A percentile compares a stretch with the other conserved stretches of the same genome.
These are phyloP conservation scores for Microcos paniculata DNA, from an alignment of 345 rosid species.

Conservation along the genomic window DNA sequence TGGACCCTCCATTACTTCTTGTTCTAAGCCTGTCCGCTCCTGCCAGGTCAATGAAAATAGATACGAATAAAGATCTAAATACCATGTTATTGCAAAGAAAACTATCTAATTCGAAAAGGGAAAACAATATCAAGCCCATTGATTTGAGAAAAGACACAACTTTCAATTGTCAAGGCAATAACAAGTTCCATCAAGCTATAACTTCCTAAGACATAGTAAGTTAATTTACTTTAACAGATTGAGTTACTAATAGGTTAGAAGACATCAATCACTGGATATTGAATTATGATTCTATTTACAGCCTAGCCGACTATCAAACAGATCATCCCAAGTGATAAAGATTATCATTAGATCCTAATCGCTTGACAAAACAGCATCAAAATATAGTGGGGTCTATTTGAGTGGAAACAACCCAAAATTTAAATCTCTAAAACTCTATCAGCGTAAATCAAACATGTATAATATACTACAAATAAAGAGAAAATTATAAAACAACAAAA, in stretches of 20 bases:
- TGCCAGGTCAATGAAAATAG: constrained; percentile 40
- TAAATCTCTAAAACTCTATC: constrained; percentile 7
- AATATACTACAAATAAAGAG: neutral
- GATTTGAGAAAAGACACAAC: neutral
- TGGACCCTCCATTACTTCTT: constrained; percentile 63
- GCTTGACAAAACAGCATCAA: constrained; percentile 16
- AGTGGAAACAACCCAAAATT: constrained; percentile 14
- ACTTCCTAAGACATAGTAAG: neutral
- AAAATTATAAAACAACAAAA: constrained; percentile 11
- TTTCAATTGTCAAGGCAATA: neutral
- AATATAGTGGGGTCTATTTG: constrained; percentile 23
- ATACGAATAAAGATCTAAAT: neutral
- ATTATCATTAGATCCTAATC: constrained; percentile 37
- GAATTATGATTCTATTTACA: neutral
- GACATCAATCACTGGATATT: neutral
- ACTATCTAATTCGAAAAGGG: neutral
- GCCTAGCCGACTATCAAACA: constrained; percentile 22
- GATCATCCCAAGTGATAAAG: constrained; percentile 32
- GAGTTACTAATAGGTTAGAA: neutral
- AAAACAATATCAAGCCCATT: neutral
- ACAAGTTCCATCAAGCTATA: neutral
- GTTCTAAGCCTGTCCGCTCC: constrained; percentile 74
- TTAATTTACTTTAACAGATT: neutral
- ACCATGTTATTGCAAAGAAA: neutral
- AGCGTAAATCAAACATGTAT: constrained; percentile 7